Percentiles rank a stretch among this genome's conserved stretches.
phyloP scores from a whole-genome alignment of 176 grass and related monocot species.

The Cymbopogon citratus region DNA sequence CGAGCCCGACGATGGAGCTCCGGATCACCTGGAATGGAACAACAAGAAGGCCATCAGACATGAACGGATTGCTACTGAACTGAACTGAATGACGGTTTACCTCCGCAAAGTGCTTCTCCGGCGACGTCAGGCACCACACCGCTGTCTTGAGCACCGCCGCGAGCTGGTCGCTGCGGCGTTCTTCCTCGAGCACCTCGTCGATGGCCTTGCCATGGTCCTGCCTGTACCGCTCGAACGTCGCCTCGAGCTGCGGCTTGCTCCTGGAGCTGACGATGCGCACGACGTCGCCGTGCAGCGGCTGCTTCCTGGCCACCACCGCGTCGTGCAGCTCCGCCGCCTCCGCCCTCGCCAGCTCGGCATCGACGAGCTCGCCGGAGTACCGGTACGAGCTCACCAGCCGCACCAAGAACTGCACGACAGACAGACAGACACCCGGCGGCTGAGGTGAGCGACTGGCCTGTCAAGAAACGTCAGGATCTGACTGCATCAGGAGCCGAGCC shows the following conservation, averaged over 20 bases:
- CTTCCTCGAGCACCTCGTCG: slow-evolving; percentile 50
- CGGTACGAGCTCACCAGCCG: slow-evolving; percentile 69
- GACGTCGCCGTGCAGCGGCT: slow-evolving; percentile 45
- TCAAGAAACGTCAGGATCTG: not conserved
- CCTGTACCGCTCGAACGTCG: slow-evolving; percentile 58
- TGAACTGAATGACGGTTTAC: not conserved
- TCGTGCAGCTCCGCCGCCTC: slow-evolving; percentile 53
- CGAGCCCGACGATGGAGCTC: slow-evolving; percentile 60
- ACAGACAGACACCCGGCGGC: not conserved
- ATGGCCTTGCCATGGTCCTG: slow-evolving; percentile 50
- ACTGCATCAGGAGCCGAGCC: no score
- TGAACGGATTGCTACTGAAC: not conserved
- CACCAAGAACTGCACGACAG: slow-evolving; percentile 46
- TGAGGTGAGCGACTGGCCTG: not conserved
- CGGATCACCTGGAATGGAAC: slow-evolving; percentile 49
- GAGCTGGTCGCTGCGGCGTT: slow-evolving; percentile 26
- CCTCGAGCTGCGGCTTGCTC: slow-evolving; percentile 75
- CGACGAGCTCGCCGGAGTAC: slow-evolving; percentile 47
- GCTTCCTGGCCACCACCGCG: slow-evolving; percentile 35
- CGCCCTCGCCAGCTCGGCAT: slow-evolving; percentile 38
- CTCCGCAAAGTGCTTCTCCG: slow-evolving; percentile 86
- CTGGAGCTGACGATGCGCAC: slow-evolving; percentile 60
- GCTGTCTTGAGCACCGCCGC: slow-evolving; percentile 54
- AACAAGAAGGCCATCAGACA: not conserved
- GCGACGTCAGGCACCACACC: slow-evolving; percentile 63